phyloP scores from a whole-genome alignment of 768 basidiomycete genomes.

The Pilatotrama ljubarskyi region DNA sequence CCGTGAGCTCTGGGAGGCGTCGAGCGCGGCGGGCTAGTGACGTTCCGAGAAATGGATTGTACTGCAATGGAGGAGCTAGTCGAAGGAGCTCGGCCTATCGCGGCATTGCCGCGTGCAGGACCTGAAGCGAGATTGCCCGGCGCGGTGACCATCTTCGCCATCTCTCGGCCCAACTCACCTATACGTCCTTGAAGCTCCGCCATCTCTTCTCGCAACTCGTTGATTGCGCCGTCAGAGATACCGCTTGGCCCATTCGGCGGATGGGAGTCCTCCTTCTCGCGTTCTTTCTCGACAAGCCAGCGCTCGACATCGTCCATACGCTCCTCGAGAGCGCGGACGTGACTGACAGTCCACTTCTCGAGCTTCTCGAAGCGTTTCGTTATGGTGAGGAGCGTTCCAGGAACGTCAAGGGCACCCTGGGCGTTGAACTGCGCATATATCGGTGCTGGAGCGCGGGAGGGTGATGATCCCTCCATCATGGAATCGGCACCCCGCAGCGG shows the following conservation, averaged over 20 bases:
- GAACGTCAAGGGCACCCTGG: slow-evolving; percentile 73
- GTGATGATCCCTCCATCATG: slow-evolving; percentile 36
- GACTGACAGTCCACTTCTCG: slow-evolving; percentile 87
- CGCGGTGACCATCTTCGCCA: slow-evolving; percentile 69
- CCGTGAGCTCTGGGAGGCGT: slow-evolving; percentile 51
- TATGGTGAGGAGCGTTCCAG: slow-evolving; percentile 70
- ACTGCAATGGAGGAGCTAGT: slow-evolving; percentile 51
- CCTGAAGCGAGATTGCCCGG: slow-evolving; percentile 53
- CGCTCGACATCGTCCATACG: slow-evolving; percentile 91
- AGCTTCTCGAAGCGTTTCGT: slow-evolving; percentile 86
- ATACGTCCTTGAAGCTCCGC: slow-evolving; percentile 75
- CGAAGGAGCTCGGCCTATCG: slow-evolving; percentile 46
- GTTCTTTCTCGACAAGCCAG: slow-evolving; percentile 86
- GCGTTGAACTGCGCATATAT: slow-evolving; percentile 75
- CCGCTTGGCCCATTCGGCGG: slow-evolving; percentile 21
- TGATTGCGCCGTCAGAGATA: slow-evolving; percentile 43
- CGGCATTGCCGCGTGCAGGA: slow-evolving; percentile 46
- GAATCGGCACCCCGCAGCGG: slow-evolving; percentile 54
- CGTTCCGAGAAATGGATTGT: slow-evolving; percentile 31
- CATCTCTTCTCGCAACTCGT: slow-evolving; percentile 64
- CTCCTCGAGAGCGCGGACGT: slow-evolving; percentile 86
- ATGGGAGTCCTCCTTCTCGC: slow-evolving; percentile 47
- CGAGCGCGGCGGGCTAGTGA: slow-evolving; percentile 30
- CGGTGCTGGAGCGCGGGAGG: slow-evolving; percentile 63
- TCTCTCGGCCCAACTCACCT: slow-evolving; percentile 73